A percentile compares a stretch with the other conserved stretches of the same genome.
Evolutionary conservation across 352 stramenopile species (phyloP).

Genomic region (Pythium phragmiticola): DNA sequence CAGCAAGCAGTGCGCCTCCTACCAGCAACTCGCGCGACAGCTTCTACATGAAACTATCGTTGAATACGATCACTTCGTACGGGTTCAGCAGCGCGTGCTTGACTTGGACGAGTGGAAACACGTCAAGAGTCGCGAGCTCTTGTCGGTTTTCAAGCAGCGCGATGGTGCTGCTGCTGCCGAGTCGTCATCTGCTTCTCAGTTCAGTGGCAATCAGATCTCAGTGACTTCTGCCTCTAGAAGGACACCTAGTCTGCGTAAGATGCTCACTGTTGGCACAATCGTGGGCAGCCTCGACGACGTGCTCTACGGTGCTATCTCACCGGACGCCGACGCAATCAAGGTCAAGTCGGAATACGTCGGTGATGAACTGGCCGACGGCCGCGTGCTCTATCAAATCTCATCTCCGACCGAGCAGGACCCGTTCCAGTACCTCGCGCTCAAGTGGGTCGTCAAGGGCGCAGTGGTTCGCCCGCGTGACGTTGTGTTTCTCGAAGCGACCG

Average conservation of each 20-base stretch:
- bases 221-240: too few relatives aligned
- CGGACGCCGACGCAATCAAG: conserved; percentile 33
- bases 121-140: conserved; percentile 30
- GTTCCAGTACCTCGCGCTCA: conserved; percentile 26
- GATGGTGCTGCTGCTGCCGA: not conserved
- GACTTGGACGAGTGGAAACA: conserved; percentile 41
- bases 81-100: conserved; percentile 31
- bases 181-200: too few relatives aligned
- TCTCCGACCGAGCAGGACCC: conserved; percentile 33
- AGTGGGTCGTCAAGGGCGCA: conserved; percentile 28
- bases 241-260: conserved; percentile 22
- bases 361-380: conserved; percentile 25
- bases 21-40: conserved; percentile 34
- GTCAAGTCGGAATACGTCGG: conserved; percentile 32
- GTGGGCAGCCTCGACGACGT: conserved; percentile 57
- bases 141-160: conserved; percentile 37
- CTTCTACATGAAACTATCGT: conserved; percentile 35
- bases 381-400: conserved; percentile 40
- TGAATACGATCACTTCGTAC: conserved; percentile 34
- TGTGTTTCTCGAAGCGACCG: conserved; percentile 47
- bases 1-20: conserved; percentile 34
- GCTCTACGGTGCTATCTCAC: conserved; percentile 50
- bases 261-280: conserved; percentile 53
- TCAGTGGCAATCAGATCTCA: too few relatives aligned
- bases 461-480: conserved; percentile 39